These are phyloP conservation scores for Monilinia fructigena DNA, from an alignment of 2,329 filamentous ascomycete genomes.

Conservation along the genomic window DNA sequence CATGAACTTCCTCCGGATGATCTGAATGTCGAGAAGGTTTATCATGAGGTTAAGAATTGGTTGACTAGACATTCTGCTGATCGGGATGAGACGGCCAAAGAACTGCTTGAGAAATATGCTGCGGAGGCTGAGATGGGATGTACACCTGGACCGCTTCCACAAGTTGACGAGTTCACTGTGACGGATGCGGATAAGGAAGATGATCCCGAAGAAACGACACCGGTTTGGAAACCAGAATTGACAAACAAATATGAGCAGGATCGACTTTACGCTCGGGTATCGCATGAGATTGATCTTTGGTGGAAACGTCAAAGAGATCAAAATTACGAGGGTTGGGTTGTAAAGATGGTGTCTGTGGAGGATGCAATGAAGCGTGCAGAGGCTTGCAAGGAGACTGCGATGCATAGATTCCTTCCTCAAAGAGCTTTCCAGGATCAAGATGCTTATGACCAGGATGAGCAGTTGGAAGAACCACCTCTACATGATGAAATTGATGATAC, in stretches of 20 bases:
- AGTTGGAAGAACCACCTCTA: slow-evolving; percentile 46
- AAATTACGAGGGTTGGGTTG: slow-evolving; percentile 58
- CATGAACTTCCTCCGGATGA: slow-evolving; percentile 49
- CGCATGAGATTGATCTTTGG: slow-evolving; percentile 64
- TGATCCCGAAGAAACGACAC: slow-evolving; percentile 34
- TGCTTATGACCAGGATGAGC: slow-evolving; percentile 51
- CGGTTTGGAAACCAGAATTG: slow-evolving; percentile 44
- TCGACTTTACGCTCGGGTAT: slow-evolving; percentile 58
- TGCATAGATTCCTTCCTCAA: slow-evolving; percentile 48
- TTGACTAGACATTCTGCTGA: slow-evolving; percentile 55
- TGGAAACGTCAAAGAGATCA: slow-evolving; percentile 61
- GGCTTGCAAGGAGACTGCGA: slow-evolving; percentile 58
- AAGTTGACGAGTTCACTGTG: slow-evolving; percentile 12
- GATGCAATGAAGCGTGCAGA: slow-evolving; percentile 57
- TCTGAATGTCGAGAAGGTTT: slow-evolving; percentile 57
- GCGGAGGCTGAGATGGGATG: slow-evolving; percentile 34
- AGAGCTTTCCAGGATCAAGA: slow-evolving; percentile 38
- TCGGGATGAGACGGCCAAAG: slow-evolving; percentile 56
- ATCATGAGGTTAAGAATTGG: slow-evolving; percentile 61
- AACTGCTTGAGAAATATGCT: slow-evolving; percentile 56
- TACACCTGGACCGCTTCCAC: slow-evolving; percentile 40
- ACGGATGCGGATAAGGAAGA: slow-evolving; percentile 21
- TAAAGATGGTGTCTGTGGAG: slow-evolving; percentile 59
- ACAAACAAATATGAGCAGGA: slow-evolving; percentile 60
- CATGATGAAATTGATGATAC: slow-evolving; percentile 52